Conservation (phyloP, 148 eudicot species). For the Spergularia marina region DNA sequence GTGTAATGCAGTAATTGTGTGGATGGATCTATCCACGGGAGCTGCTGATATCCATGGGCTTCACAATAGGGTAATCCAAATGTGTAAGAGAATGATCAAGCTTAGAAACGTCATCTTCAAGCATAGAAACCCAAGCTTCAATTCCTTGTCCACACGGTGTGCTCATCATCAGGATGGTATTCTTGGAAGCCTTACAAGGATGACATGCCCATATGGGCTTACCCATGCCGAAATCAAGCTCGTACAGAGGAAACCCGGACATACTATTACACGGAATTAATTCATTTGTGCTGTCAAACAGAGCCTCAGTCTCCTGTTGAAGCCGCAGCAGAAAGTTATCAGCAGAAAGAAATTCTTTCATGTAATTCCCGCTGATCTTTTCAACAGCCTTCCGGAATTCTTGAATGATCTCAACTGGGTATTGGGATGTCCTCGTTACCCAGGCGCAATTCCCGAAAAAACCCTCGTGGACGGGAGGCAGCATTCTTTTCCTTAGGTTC, state of each 20-base stretch:
- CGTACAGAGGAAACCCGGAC: constrained; percentile 15
- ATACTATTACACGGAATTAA: constrained; percentile 2
- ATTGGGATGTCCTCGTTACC: neutral
- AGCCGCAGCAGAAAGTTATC: too few species aligned
- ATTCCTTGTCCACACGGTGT: constrained; percentile 25
- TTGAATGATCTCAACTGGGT: neutral
- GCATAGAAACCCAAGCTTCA: constrained; percentile 29
- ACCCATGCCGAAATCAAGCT: constrained; percentile 43
- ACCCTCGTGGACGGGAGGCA: neutral
- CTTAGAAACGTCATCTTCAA: too few species aligned
- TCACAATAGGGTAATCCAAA: too few species aligned
- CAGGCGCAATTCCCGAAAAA: neutral
- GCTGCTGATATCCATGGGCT: neutral
- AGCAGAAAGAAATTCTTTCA: too few species aligned
- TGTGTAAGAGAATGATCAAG: too few species aligned
- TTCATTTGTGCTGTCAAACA: too few species aligned
- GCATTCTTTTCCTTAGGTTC: neutral
- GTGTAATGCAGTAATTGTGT: too few species aligned
- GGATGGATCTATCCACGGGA: too few species aligned
- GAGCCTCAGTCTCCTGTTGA: too few species aligned
- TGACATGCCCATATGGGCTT: constrained; percentile 27
- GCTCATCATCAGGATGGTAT: constrained; percentile 19
- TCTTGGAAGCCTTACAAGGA: constrained; percentile 1
- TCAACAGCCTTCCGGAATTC: neutral
- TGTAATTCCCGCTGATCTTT: neutral